Conservation (phyloP, 257 asterid species). For the Knoxia roxburghii region DNA sequence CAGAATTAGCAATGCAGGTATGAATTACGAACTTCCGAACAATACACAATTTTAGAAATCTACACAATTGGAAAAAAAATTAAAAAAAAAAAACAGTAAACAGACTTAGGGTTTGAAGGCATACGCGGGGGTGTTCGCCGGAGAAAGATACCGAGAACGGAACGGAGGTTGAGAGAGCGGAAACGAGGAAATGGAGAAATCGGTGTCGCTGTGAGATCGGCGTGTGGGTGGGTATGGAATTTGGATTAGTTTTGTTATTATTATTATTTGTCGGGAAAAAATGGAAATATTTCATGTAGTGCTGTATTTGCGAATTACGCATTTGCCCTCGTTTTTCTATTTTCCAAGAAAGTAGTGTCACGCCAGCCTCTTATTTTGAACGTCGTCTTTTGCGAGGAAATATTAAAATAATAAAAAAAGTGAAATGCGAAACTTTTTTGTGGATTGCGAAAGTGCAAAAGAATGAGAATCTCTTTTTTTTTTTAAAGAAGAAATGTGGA, state of each 20-base stretch:
- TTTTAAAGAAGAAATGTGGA: not conserved
- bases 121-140: slow-evolving; percentile 27
- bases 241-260: not conserved
- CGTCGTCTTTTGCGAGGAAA: not conserved
- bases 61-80: not conserved
- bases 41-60: not conserved
- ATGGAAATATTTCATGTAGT: not conserved
- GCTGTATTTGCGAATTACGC: not conserved
- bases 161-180: slow-evolving; percentile 9
- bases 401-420: not conserved
- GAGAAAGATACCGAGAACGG: slow-evolving; percentile 4
- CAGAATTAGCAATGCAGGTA: slow-evolving; percentile 10
- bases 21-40: not conserved
- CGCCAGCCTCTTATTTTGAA: not conserved
- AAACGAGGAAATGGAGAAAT: slow-evolving; percentile 6
- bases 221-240: not conserved
- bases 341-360: no score
- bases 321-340: not conserved
- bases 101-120: slow-evolving; percentile 37
- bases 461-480: not conserved
- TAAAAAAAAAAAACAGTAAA: no score
- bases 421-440: not conserved
- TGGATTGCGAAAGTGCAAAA: not conserved
- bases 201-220: slow-evolving; percentile 10
- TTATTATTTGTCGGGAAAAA: not conserved